Percentiles rank a stretch among this genome's conserved stretches.
phyloP scores from a whole-genome alignment of 2,329 filamentous ascomycete genomes.

The Hirsutella rhossiliensis region DNA sequence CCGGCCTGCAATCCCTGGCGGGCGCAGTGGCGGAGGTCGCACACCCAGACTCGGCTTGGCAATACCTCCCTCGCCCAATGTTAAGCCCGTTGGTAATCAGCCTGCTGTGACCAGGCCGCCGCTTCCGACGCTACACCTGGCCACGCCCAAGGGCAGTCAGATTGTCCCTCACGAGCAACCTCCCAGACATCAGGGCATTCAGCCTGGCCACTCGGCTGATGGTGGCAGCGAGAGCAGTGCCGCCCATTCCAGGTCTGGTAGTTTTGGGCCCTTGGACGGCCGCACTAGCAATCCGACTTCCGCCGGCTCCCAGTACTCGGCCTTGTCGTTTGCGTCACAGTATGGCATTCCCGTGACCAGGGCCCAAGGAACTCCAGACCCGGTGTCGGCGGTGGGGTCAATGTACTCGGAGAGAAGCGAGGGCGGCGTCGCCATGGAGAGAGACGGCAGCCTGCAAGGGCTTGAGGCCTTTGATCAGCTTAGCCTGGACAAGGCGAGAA shows the following conservation, averaged over 20 bases:
- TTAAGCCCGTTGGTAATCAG: slow-evolving; percentile 56
- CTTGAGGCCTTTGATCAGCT: slow-evolving; percentile 70
- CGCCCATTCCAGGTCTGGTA: slow-evolving; percentile 71
- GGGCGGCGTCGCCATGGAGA: slow-evolving; percentile 64
- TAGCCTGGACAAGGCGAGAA: slow-evolving; percentile 68
- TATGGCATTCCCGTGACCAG: slow-evolving; percentile 55
- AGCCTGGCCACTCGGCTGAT: slow-evolving; percentile 53
- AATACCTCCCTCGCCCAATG: slow-evolving; percentile 78
- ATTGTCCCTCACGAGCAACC: slow-evolving; percentile 58
- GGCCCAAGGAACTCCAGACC: slow-evolving; percentile 63
- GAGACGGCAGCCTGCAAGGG: slow-evolving; percentile 68
- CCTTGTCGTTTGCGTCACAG: slow-evolving; percentile 66
- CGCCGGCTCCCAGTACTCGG: slow-evolving; percentile 77
- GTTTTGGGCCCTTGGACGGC: slow-evolving; percentile 67
- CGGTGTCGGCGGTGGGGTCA: slow-evolving; percentile 77
- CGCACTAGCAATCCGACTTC: slow-evolving; percentile 71
- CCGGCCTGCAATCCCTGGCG: slow-evolving; percentile 68
- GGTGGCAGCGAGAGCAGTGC: slow-evolving; percentile 71
- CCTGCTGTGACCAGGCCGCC: slow-evolving; percentile 32
- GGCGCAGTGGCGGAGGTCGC: slow-evolving; percentile 47
- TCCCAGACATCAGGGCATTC: slow-evolving; percentile 36
- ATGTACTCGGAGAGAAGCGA: slow-evolving; percentile 74
- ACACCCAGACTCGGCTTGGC: slow-evolving; percentile 75
- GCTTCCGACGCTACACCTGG: slow-evolving; percentile 70
- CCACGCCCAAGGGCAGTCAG: slow-evolving; percentile 77